Percentiles rank a stretch among this genome's conserved stretches.
Conservation (phyloP, 768 basidiomycete genomes). For the Tubosaeta sp. region DNA sequence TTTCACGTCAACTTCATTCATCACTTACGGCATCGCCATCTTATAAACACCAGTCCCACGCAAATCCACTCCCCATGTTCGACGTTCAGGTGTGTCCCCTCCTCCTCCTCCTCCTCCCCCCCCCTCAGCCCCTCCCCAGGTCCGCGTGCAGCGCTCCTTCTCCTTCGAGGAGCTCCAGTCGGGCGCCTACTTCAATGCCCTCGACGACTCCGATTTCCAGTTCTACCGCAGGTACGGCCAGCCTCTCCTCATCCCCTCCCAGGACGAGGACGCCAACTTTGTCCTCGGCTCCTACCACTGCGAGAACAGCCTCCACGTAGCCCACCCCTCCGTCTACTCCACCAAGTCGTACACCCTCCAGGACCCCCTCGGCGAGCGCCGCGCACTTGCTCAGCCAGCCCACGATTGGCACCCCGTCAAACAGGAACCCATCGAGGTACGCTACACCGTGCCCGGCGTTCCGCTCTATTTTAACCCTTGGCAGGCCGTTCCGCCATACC, state of each 20-base stretch:
- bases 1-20: too few relatives aligned
- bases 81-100: constrained; percentile 18
- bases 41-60: constrained; percentile 6
- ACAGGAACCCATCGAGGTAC: constrained; percentile 25
- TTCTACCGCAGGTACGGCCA: constrained; percentile 32
- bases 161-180: constrained; percentile 34
- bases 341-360: constrained; percentile 29
- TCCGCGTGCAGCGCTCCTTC: constrained; percentile 30
- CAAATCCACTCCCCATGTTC: constrained; percentile 10
- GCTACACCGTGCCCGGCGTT: background rate
- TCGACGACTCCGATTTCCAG: constrained; percentile 32
- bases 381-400: background rate
- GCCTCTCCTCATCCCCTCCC: constrained; percentile 27
- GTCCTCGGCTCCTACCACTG: constrained; percentile 9
- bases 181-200: constrained; percentile 24
- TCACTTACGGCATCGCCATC: too few relatives aligned
- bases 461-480: constrained; percentile 7
- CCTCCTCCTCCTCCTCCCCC: background rate
- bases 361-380: constrained; percentile 24
- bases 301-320: constrained; percentile 6
- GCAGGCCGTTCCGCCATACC: constrained; percentile 8
- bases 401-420: constrained; percentile 21
- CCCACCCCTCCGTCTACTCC: constrained; percentile 2
- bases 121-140: constrained; percentile 4
- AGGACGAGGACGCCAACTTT: constrained; percentile 22